Conservation (phyloP, 805 yeast species). For the Candida silvicultrix region DNA sequence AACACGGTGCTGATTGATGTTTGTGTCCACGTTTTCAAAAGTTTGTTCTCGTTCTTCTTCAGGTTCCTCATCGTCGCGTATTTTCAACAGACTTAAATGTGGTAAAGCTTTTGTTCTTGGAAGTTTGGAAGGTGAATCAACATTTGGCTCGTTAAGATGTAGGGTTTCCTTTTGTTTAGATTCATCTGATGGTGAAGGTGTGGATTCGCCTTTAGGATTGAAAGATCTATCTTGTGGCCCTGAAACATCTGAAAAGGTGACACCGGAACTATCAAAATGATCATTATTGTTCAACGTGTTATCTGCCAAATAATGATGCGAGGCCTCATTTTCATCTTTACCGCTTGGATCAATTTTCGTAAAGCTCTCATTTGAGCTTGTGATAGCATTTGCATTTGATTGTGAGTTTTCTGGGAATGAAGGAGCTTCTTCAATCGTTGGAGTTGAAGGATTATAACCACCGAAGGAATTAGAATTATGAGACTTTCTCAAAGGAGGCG, state of each 20-base stretch:
- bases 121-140: slow-evolving; percentile 17
- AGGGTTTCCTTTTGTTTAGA: background rate
- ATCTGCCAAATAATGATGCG: slow-evolving; percentile 21
- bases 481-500: background rate
- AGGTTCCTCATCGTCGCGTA: slow-evolving; percentile 17
- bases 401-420: background rate
- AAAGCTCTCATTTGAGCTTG: slow-evolving; percentile 1
- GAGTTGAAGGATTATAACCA: background rate
- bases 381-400: background rate
- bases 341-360: background rate
- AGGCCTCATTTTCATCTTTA: background rate
- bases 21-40: background rate
- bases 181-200: slow-evolving; percentile 15
- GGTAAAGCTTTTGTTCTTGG: slow-evolving; percentile 21
- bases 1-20: background rate
- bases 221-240: background rate
- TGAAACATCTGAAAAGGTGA: background rate
- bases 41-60: slow-evolving; percentile 3
- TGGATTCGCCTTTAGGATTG: slow-evolving; percentile 17
- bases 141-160: background rate
- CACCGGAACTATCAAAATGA: slow-evolving; percentile 4
- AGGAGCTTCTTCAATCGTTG: background rate
- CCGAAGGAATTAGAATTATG: background rate
- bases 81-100: slow-evolving; percentile 17
- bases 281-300: slow-evolving; percentile 10